phyloP scores from a whole-genome alignment of 2,329 filamentous ascomycete genomes.

The Colletotrichum spaethianum region DNA sequence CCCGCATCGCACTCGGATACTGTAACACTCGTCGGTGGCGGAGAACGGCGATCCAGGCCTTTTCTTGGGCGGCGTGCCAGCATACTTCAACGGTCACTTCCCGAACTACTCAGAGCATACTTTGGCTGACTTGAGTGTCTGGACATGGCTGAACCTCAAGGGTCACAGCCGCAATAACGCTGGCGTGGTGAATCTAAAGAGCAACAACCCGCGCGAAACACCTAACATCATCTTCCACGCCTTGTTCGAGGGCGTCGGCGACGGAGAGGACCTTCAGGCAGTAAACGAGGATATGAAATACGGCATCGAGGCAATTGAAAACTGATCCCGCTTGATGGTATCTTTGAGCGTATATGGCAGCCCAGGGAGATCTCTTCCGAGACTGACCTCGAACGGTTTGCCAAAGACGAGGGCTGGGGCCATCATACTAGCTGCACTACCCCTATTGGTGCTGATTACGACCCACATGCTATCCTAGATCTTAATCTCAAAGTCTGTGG shows the following conservation, averaged over 20 bases:
- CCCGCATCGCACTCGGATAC: constrained; percentile 67
- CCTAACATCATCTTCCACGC: constrained; percentile 74
- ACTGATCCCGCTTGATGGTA: constrained; percentile 54
- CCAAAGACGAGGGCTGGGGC: constrained; percentile 61
- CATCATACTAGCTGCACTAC: constrained; percentile 71
- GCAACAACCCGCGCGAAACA: constrained; percentile 72
- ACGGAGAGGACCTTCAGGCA: constrained; percentile 59
- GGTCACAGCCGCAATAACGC: constrained; percentile 67
- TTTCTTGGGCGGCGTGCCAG: constrained; percentile 68
- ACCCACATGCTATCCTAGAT: constrained; percentile 71
- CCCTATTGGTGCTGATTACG: constrained; percentile 68
- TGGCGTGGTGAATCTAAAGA: constrained; percentile 74
- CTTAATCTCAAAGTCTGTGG: constrained; percentile 70
- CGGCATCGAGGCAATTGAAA: constrained; percentile 57
- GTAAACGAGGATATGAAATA: constrained; percentile 62
- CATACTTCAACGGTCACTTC: constrained; percentile 70
- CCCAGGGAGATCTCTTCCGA: constrained; percentile 57
- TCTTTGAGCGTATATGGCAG: constrained; percentile 51
- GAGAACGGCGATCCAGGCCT: constrained; percentile 63
- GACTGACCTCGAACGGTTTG: constrained; percentile 60
- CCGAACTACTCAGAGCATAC: constrained; percentile 65
- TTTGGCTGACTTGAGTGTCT: constrained; percentile 57
- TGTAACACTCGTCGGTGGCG: constrained; percentile 52
- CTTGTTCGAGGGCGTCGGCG: constrained; percentile 59
- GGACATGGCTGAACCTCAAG: constrained; percentile 64